Conservation (phyloP, 208 protist genomes). For the Acanthamoeba lenticulata region DNA sequence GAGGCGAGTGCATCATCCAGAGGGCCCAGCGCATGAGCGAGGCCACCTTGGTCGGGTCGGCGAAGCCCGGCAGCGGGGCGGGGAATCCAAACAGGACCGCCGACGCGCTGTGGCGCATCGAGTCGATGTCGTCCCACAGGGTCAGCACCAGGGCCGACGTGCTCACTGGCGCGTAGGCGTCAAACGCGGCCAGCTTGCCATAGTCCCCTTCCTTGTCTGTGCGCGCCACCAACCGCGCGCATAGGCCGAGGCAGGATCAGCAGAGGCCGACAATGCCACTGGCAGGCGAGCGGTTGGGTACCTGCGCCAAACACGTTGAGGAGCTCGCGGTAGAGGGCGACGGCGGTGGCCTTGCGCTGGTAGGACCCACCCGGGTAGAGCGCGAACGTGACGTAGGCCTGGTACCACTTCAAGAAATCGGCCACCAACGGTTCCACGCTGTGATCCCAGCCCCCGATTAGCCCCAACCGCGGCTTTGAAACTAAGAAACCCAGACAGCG, state of each 20-base stretch:
- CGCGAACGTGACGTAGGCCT: neutral
- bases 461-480: no score
- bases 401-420: constrained; percentile 33
- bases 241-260: no score
- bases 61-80: neutral
- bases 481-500: no score
- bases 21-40: neutral
- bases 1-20: neutral
- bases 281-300: neutral
- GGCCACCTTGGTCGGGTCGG: neutral
- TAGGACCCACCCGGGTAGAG: neutral
- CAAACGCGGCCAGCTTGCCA: neutral
- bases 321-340: constrained; percentile 31
- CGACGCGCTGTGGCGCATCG: neutral
- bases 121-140: constrained; percentile 56
- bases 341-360: constrained; percentile 28
- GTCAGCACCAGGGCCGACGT: neutral
- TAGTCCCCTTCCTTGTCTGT: neutral
- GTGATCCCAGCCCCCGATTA: no score
- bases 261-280: neutral
- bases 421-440: neutral
- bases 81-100: neutral
- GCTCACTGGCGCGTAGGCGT: neutral
- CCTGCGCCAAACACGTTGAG: constrained; percentile 10
- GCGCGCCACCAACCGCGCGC: no score